A percentile compares a stretch with the other conserved stretches of the same genome.
These are phyloP conservation scores for Pseudogymnoascus sp. DNA, from an alignment of 2,329 filamentous ascomycete species.

Conservation along the genomic window DNA sequence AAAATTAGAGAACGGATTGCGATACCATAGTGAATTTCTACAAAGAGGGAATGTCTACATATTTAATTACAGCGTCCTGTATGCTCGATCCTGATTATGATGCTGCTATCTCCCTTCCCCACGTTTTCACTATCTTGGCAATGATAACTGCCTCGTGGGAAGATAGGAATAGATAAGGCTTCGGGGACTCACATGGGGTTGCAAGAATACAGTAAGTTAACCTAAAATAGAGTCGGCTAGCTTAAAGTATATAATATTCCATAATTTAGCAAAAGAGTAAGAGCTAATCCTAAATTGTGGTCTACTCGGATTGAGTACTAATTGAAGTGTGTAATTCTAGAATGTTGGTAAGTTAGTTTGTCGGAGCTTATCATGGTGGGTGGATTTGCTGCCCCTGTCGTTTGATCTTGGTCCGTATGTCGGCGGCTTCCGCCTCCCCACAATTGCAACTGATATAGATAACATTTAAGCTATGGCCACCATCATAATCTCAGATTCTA, in stretches of 20 bases:
- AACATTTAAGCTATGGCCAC: neutral
- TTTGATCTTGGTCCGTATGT: neutral
- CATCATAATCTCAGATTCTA: neutral
- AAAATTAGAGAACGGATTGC: neutral
- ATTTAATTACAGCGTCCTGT: neutral
- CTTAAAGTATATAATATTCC: neutral
- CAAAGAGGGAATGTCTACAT: neutral
- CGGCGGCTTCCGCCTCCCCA: neutral
- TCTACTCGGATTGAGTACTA: neutral
- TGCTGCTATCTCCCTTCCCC: neutral
- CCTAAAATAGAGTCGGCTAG: neutral
- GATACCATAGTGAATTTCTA: neutral
- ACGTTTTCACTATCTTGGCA: neutral
- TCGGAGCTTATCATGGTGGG: neutral
- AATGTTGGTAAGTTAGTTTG: neutral
- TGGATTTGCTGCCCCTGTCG: neutral
- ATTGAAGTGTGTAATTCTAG: constrained; percentile 3
- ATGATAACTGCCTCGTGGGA: neutral
- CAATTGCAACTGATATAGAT: neutral
- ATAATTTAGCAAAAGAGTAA: neutral
- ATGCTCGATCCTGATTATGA: neutral
- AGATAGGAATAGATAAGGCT: neutral
- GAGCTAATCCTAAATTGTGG: neutral
- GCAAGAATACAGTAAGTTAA: neutral
- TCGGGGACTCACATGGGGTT: neutral